These are phyloP conservation scores for Globisporangium barbulae DNA, from an alignment of 352 stramenopile species.

Conservation along the genomic window DNA sequence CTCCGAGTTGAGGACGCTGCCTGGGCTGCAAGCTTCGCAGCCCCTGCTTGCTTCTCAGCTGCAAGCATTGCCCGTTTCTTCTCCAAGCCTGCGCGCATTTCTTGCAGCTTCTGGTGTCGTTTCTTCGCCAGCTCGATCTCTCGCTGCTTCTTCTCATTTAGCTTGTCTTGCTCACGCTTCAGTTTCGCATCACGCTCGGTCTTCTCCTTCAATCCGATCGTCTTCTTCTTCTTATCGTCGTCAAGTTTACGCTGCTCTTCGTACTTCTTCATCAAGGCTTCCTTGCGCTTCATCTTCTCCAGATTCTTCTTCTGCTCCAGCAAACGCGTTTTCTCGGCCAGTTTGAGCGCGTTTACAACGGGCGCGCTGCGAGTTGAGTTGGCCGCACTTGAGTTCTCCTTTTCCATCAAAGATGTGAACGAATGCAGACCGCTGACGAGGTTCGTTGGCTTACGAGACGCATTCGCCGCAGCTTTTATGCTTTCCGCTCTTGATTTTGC, in stretches of 20 bases:
- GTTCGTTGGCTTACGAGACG: conserved; percentile 46
- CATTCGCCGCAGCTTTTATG: conserved; percentile 1
- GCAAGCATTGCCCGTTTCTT: conserved; percentile 62
- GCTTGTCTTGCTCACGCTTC: conserved; percentile 50
- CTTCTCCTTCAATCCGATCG: conserved; percentile 52
- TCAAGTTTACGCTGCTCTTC: conserved; percentile 64
- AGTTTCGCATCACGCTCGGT: conserved; percentile 49
- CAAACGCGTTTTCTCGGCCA: conserved; percentile 61
- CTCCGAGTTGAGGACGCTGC: conserved; percentile 3
- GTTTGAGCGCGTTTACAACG: conserved; percentile 65
- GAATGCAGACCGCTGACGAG: conserved; percentile 73
- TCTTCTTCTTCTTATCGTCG: conserved; percentile 66
- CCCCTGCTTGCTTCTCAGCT: conserved; percentile 32
- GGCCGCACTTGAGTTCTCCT: conserved; percentile 29
- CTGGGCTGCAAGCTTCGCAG: conserved; percentile 21
- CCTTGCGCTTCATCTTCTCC: conserved; percentile 61
- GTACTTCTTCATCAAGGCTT: conserved; percentile 63
- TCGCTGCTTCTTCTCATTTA: conserved; percentile 56
- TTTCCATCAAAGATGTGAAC: conserved; percentile 66
- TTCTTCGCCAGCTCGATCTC: conserved; percentile 60
- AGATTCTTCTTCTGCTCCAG: conserved; percentile 65
- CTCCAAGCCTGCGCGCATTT: conserved; percentile 64
- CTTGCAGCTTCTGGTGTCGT: conserved; percentile 57
- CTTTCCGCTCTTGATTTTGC: conserved; percentile 26
- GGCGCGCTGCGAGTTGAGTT: conserved; percentile 39